Base-by-base conservation (phyloP, 2,329 filamentous ascomycete species). In the Xylaria sp. region DNA sequence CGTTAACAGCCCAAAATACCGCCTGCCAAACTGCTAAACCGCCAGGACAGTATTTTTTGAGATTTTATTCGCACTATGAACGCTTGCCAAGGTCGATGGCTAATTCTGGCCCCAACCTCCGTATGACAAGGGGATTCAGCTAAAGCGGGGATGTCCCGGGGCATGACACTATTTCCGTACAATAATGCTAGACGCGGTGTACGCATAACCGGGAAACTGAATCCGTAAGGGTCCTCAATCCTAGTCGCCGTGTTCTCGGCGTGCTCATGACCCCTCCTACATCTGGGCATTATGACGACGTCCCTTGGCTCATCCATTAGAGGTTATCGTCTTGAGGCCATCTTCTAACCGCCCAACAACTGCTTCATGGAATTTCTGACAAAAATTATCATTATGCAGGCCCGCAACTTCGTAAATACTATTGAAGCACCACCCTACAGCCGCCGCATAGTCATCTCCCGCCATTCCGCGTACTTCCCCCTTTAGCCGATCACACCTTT, bases 361-460 rank as follows among this genome's bases (percentile, higher is more conserved):
- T 3, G 49, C 55, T 27, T 55, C 44, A 17, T 52, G 38, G 38
- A 60, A 55, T 2, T 48, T 11, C 7, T 54, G 59, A 23, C 57
- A 63, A 10, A 52, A 60, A n/a, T 1, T 53, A 4, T 47, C 48
- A 21, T 58, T 53, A 31, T 58, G 25, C 33, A 54, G 37, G 1
- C 19, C 27, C 15, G 43, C 21, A 8, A 55, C 25, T 11, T 11
- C 4, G 19, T 37, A 41, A n/a, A 53, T 23, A 29, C 29, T 54
- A 33, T 52, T 35, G 5, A 61, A 27, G 15, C 60, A 53, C 60
- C 60, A 56, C 13, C 23, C 54, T 17, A 58, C 57, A 3, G 53
- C 47, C 4, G 21, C 25, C 17, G 41, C 29, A 46, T 58, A 54
- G 47, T 54, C 46, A n/a, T 8, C 17, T 37, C 1, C 48, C 48